Evolutionary conservation across 345 rosid genomes (phyloP).

Genomic region (Salix udensis): DNA sequence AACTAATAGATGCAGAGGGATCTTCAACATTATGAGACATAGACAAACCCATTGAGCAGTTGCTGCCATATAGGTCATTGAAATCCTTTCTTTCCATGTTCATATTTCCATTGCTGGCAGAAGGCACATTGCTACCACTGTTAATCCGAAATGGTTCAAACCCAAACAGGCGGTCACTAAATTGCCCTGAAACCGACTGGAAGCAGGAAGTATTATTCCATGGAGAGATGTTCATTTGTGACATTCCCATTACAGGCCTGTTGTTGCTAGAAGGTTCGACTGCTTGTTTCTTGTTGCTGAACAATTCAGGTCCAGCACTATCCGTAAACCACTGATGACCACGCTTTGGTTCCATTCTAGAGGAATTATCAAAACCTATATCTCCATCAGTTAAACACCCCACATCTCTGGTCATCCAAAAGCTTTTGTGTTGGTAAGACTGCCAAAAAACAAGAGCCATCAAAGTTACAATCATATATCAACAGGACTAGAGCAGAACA

Average conservation of each 20-base stretch:
- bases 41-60: slow-evolving; percentile 50
- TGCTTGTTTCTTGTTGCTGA: slow-evolving; percentile 76
- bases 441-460: not conserved
- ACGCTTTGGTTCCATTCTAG: slow-evolving; percentile 63
- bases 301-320: slow-evolving; percentile 56
- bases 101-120: slow-evolving; percentile 35
- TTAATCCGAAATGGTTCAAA: slow-evolving; percentile 52
- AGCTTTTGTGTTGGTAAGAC: slow-evolving; percentile 62
- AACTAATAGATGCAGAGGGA: slow-evolving; percentile 44
- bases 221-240: slow-evolving; percentile 39
- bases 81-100: slow-evolving; percentile 38
- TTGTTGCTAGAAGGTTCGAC: slow-evolving; percentile 37
- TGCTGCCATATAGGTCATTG: slow-evolving; percentile 36
- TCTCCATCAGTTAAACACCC: slow-evolving; percentile 38
- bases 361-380: slow-evolving; percentile 45
- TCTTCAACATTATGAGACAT: slow-evolving; percentile 56
- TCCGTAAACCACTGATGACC: slow-evolving; percentile 68
- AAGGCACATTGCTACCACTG: slow-evolving; percentile 38
- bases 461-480: not conserved
- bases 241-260: slow-evolving; percentile 26
- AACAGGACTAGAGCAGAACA: slow-evolving; percentile 1
- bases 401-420: slow-evolving; percentile 51
- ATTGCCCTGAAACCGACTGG: slow-evolving; percentile 56
- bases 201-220: slow-evolving; percentile 64
- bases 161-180: slow-evolving; percentile 57